Evolutionary conservation across 176 grass and related monocot species (phyloP), one percentile per base, ranked within the genome.

Genomic region (Phragmites australis): DNA sequence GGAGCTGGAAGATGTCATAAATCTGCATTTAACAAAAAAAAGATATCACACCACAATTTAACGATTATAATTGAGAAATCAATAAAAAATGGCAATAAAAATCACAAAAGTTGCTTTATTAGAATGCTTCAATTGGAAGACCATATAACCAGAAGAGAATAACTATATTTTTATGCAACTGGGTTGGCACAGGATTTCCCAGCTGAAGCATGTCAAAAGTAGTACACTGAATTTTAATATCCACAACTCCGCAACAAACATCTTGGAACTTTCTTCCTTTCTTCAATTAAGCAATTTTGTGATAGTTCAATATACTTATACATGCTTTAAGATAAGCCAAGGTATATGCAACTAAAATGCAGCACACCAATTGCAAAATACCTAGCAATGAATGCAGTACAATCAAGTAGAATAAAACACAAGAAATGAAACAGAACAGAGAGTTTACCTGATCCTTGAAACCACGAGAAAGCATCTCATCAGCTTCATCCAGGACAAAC

Each of bases 401-500:
- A 49, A 59, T 57, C 6, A 54, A 41, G 9, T 5, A 22, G 6
- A n/a, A 9, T 46, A 17, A 15, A 21, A 68, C 18, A 2, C 54
- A n/a, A n/a, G 23, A 23, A n/a, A 67, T 39, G 37, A 1, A 72
- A 46, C 22, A 74, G 2, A 48, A 52, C 12, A 78, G 31, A 79
- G 19, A 52, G 34, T 11, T 29, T 14, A 97, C 94, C 91, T 93
- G 94, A 67, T 97, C 94, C 89, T 93, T 97, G 79, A 97, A 97
- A 81, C 94, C 94, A 86, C 94, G 91, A 39, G 94, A 97, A 81
- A 97, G 94, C 94, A 97, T 93, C 61, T 97, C 94, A 86, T 97
- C 94, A 81, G 94, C 94, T 75, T 97, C 94, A 90, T 92, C 94
- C 0, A 97, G 85, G 11, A 97, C 94, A 84, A 93, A 97, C 94